Conservation (phyloP, 2,329 filamentous ascomycete species). For the Beauveria sp. region DNA sequence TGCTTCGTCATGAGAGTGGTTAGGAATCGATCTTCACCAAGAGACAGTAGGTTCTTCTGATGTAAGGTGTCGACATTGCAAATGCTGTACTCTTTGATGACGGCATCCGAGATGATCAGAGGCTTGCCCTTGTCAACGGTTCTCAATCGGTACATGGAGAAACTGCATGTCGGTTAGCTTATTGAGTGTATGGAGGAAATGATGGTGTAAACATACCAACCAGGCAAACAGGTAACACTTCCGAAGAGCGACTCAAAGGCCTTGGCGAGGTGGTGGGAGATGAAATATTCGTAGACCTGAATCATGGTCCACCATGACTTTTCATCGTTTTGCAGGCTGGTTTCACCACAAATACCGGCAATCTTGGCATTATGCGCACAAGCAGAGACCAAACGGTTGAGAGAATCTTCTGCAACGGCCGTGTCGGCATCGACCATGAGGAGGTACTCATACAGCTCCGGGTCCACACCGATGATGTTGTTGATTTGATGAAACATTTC, state of each 20-base stretch:
- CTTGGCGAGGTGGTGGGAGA: conserved; percentile 94
- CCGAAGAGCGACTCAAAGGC: conserved; percentile 97
- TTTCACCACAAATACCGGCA: conserved; percentile 95
- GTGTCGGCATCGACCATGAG: conserved; percentile 98
- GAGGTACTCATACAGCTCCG: conserved; percentile 93
- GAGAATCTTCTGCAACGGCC: conserved; percentile 80
- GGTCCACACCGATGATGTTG: conserved; percentile 97
- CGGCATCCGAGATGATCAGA: conserved; percentile 80
- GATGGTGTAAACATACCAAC: conserved; percentile 64
- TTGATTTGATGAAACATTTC: conserved; percentile 99
- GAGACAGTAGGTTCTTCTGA: conserved; percentile 88
- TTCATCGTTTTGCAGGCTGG: conserved; percentile 90
- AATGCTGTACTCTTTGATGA: conserved; percentile 84
- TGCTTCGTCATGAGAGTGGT: conserved; percentile 98
- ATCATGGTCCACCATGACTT: conserved; percentile 99
- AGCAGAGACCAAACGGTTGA: conserved; percentile 85
- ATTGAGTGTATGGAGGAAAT: conserved; percentile 1
- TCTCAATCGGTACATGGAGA: conserved; percentile 95
- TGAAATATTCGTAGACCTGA: conserved; percentile 99
- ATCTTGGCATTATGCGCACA: conserved; percentile 95
- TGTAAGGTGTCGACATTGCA: conserved; percentile 90
- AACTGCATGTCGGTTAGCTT: conserved; percentile 48
- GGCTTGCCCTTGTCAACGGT: conserved; percentile 92
- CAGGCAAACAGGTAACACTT: conserved; percentile 95
- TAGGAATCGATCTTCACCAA: conserved; percentile 94